phyloP scores from a whole-genome alignment of 257 asterid species.

The Forsythia viridissima region DNA sequence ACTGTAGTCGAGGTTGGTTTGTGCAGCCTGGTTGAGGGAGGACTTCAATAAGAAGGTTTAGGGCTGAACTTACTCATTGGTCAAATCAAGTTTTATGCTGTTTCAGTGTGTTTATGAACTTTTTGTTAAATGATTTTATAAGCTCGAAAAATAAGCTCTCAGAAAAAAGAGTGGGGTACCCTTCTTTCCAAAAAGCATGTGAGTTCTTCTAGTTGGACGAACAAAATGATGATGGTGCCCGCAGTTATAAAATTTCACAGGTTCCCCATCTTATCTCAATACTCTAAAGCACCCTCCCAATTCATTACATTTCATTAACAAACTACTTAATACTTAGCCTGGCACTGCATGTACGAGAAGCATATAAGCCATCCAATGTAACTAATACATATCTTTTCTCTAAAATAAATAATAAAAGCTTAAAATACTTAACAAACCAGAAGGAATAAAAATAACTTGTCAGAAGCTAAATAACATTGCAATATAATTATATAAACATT shows the following conservation, averaged over 20 bases:
- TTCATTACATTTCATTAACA: too few relatives aligned
- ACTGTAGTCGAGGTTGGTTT: neutral
- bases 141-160: neutral
- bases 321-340: too few relatives aligned
- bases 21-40: neutral
- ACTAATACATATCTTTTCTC: too few relatives aligned
- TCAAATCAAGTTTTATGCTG: neutral
- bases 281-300: neutral
- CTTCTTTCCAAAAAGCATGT: too few relatives aligned
- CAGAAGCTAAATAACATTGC: neutral
- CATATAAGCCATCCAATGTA: too few relatives aligned
- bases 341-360: too few relatives aligned
- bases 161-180: neutral
- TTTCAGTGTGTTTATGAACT: neutral
- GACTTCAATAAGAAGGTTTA: neutral
- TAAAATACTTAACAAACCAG: neutral
- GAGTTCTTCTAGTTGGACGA: neutral
- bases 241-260: neutral
- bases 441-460: neutral
- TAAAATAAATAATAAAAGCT: neutral
- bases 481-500: too few relatives aligned
- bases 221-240: neutral
- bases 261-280: neutral
- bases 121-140: neutral
- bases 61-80: neutral